Conservation (phyloP, 768 basidiomycete species). For the Collybia nuda region DNA sequence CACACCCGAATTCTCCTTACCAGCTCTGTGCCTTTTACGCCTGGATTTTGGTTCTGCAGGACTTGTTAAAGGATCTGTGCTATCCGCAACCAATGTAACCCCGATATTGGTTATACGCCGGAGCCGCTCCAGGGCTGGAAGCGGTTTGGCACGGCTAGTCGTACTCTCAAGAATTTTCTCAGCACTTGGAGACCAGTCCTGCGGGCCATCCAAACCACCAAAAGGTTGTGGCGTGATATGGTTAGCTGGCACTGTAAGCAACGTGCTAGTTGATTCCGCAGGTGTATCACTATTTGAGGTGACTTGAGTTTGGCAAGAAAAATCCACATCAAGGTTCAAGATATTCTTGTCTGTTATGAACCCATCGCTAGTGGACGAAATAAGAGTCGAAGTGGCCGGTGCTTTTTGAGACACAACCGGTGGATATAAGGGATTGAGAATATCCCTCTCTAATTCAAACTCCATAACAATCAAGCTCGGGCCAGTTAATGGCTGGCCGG, state of each 20-base stretch:
- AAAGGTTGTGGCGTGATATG: background rate
- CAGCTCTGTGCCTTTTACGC: conserved; percentile 14
- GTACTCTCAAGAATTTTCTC: conserved; percentile 74
- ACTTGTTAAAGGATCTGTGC: conserved; percentile 2
- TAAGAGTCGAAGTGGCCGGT: background rate
- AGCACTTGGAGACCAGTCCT: conserved; percentile 43
- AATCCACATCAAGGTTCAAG: background rate
- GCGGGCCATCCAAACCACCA: conserved; percentile 11
- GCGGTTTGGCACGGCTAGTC: conserved; percentile 62
- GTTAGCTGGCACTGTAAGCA: background rate
- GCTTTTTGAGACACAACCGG: conserved; percentile 15
- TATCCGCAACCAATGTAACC: background rate
- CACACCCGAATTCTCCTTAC: conserved; percentile 24
- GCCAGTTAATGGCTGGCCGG: conserved; percentile 4
- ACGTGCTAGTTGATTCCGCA: background rate
- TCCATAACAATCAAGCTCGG: conserved; percentile 63
- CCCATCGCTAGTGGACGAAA: background rate
- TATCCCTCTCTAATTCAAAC: conserved; percentile 75
- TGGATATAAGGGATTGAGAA: conserved; percentile 69
- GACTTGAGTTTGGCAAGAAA: background rate
- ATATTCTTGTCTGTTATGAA: background rate
- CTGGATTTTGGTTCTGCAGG: conserved; percentile 6
- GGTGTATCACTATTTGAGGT: too few relatives aligned
- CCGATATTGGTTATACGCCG: conserved; percentile 41
- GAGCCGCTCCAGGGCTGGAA: conserved; percentile 70